A percentile compares a stretch with the other conserved stretches of the same genome.
Conservation (phyloP, 495 filamentous ascomycete species). For the Chaetomium fimeti region DNA sequence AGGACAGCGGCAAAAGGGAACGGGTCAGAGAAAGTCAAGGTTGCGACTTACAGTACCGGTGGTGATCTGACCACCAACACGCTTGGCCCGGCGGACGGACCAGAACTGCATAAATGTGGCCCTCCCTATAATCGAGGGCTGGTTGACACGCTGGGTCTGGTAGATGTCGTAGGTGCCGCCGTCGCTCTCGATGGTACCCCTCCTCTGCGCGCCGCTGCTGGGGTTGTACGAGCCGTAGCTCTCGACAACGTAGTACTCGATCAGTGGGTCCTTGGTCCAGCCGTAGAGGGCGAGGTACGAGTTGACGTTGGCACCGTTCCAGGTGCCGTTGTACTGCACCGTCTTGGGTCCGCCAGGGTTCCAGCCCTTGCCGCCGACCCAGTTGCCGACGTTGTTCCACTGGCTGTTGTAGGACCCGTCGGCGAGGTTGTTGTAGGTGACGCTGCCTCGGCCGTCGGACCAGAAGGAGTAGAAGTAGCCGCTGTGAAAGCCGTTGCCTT, state of each 20-base stretch:
- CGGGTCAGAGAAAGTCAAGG: no score
- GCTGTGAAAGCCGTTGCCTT: constrained; percentile 52
- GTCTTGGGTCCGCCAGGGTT: constrained; percentile 45
- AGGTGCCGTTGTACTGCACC: constrained; percentile 49
- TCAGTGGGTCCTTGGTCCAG: constrained; percentile 55
- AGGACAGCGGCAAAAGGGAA: no score
- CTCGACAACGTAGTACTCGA: constrained; percentile 64
- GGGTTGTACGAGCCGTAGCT: constrained; percentile 57
- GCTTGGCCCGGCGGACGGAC: neutral
- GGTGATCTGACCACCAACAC: no score
- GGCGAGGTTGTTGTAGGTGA: constrained; percentile 57
- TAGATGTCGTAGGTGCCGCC: neutral
- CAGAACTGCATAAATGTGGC: neutral
- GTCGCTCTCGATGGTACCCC: constrained; percentile 47
- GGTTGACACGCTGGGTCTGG: neutral
- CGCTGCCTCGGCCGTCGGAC: constrained; percentile 54
- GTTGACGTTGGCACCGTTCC: constrained; percentile 39
- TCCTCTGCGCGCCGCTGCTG: constrained; percentile 45
- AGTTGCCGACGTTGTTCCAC: constrained; percentile 56
- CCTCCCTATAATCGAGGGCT: neutral
- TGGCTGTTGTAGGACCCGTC: constrained; percentile 53
- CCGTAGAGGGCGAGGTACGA: constrained; percentile 58
- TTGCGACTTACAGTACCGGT: no score
- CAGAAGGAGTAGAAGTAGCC: constrained; percentile 64
- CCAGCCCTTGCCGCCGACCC: constrained; percentile 64